Evolutionary conservation across 202 grass and related monocot genomes (phyloP), one percentile per base, ranked within the genome.

Genomic region (Setaria viridis): DNA sequence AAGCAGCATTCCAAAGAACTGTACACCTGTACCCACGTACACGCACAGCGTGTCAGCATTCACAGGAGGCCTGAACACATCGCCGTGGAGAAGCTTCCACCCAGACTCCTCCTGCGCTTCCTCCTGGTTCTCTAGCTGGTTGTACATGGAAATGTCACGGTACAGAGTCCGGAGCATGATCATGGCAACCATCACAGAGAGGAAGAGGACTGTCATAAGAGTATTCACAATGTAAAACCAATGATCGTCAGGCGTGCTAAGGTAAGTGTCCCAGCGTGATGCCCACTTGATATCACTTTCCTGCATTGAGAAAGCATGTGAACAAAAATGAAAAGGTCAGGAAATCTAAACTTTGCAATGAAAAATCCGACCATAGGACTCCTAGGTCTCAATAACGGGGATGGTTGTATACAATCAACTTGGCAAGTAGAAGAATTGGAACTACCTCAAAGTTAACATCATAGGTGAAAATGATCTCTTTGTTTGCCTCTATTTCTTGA

Each of bases 21-120:
- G 95, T 1, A 98, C 89, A 1, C 95, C 95, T 5, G 91, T 93
- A 35, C 95, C 95, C 4, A 89, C 89, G 42, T 86, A 95, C 14
- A 98, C 89, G 9, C 95, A 98, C 9, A 98, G 51, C n/a, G 92
- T 77, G 48, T 93, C 95, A 3, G 89, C 79, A 11, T 70, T 67
- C 3, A 46, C 70, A 0, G 95, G 95, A 9, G 93, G 84, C 65
- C 95, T 91, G 76, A 98, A 98, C 13, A 95, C 93, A n/a, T 98
- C 93, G 7, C 91, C 95, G 17, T 98, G 95, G 66, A 95, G 89
- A 8, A 98, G 90, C 80, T 98, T 98, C 95, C 95, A 98, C 29
- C 95, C 95, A 6, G 93, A 93, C 65, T 95, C 95, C 85, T 98
- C 95, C 66, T 95, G 95, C 1, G 89, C 84, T n/a, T 92, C 95